phyloP scores from a whole-genome alignment of 2,329 filamentous ascomycete genomes.

The Helicocarpus griseus region DNA sequence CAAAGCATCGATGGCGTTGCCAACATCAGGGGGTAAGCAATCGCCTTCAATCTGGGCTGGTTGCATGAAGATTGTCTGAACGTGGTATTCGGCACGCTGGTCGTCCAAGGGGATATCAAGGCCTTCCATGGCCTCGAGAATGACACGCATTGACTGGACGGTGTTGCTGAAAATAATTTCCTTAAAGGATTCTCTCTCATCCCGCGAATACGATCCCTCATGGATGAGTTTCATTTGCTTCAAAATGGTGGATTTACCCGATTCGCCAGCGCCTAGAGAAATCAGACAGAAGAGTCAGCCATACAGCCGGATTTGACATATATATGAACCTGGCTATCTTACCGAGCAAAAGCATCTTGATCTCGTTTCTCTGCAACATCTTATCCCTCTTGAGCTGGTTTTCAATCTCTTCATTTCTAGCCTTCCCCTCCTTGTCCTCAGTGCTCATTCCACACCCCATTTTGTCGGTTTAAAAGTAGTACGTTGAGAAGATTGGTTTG shows the following conservation, averaged over 20 bases:
- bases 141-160: conserved; percentile 61
- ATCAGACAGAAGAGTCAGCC: conserved; percentile 10
- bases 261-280: conserved; percentile 82
- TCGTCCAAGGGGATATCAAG: conserved; percentile 76
- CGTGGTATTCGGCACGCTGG: conserved; percentile 89
- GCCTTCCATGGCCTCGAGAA: conserved; percentile 59
- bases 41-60: conserved; percentile 94
- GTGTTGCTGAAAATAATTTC: conserved; percentile 66
- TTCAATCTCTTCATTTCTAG: conserved; percentile 99
- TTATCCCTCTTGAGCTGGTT: conserved; percentile 98
- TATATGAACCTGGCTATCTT: conserved; percentile 33
- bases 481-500: background rate
- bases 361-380: conserved; percentile 98
- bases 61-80: conserved; percentile 98
- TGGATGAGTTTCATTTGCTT: conserved; percentile 99
- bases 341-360: conserved; percentile 99
- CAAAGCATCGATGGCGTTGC: conserved; percentile 80
- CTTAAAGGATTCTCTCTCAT: conserved; percentile 63
- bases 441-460: conserved; percentile 99
- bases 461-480: conserved; percentile 41
- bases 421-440: conserved; percentile 99
- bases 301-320: background rate
- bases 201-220: conserved; percentile 95
- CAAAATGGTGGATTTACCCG: conserved; percentile 85
- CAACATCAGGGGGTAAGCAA: conserved; percentile 86